phyloP scores from a whole-genome alignment of 2,329 filamentous ascomycete species.

The Pezicula neosporulosa region DNA sequence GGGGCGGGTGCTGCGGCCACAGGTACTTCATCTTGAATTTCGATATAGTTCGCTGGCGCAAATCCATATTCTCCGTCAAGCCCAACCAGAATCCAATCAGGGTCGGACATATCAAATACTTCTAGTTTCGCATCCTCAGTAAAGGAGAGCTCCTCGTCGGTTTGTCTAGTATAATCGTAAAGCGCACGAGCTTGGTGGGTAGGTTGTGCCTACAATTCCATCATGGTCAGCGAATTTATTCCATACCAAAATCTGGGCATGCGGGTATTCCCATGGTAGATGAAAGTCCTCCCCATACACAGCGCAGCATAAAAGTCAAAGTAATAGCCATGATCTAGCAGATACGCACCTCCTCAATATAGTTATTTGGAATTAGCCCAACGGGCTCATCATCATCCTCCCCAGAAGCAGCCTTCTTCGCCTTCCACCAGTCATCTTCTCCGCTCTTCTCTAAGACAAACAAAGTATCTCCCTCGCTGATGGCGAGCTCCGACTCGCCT shows the following conservation, averaged over 20 bases:
- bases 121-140: constrained; percentile 79
- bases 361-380: constrained; percentile 78
- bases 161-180: constrained; percentile 97
- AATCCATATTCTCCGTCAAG: constrained; percentile 86
- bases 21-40: constrained; percentile 49
- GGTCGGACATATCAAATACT: constrained; percentile 87
- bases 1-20: constrained; percentile 22
- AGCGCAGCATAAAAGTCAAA: not conserved
- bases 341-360: constrained; percentile 79
- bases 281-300: constrained; percentile 1
- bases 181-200: constrained; percentile 77
- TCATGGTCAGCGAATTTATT: constrained; percentile 11
- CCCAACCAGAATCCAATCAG: constrained; percentile 94
- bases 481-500: constrained; percentile 78
- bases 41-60: constrained; percentile 93
- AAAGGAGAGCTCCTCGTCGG: constrained; percentile 96
- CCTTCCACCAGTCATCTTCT: constrained; percentile 81
- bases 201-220: constrained; percentile 53
- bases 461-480: constrained; percentile 82
- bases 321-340: not conserved
- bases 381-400: constrained; percentile 33
- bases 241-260: not conserved
- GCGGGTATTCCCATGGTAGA: not conserved
- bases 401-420: constrained; percentile 35
- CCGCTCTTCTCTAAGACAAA: constrained; percentile 72